These are phyloP conservation scores for Trichosporon asahii DNA, from an alignment of 1,284 basidiomycete species.

Conservation along the genomic window DNA sequence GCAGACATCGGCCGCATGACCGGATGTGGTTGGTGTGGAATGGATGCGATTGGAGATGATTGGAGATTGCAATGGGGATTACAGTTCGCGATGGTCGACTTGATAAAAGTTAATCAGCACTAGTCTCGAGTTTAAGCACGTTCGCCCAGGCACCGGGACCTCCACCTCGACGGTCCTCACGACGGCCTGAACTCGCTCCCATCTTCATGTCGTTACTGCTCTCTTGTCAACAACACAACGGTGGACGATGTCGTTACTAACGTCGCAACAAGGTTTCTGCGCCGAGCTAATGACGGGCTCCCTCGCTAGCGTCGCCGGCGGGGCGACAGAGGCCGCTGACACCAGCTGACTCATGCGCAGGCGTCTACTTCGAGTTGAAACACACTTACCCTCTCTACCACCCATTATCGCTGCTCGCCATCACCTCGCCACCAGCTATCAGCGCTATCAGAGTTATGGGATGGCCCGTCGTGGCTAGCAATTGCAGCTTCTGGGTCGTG, in stretches of 20 bases:
- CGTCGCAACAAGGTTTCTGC: background rate
- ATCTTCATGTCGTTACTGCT: background rate
- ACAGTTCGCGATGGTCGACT: conserved; percentile 1
- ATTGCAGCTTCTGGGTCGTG: background rate
- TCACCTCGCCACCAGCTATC: background rate
- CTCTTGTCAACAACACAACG: background rate
- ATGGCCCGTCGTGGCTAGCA: conserved; percentile 1
- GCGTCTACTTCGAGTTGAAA: background rate
- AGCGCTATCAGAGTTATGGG: background rate
- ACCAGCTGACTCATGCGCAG: background rate
- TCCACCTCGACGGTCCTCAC: background rate
- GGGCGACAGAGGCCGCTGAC: background rate
- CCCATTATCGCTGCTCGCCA: background rate
- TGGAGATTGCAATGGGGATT: background rate
- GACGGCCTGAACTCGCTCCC: background rate
- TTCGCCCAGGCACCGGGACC: conserved; percentile 2
- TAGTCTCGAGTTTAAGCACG: background rate
- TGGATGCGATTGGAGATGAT: background rate
- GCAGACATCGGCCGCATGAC: background rate
- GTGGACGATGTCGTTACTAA: background rate
- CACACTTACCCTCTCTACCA: background rate
- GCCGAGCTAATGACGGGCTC: background rate
- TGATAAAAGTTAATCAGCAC: conserved; percentile 7
- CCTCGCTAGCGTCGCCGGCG: background rate
- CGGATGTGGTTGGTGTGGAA: background rate